A percentile compares a stretch with the other conserved stretches of the same genome.
Evolutionary conservation across 371 early-diverging fungal species (phyloP).

Genomic region (Polyrhizophydium stewartii): DNA sequence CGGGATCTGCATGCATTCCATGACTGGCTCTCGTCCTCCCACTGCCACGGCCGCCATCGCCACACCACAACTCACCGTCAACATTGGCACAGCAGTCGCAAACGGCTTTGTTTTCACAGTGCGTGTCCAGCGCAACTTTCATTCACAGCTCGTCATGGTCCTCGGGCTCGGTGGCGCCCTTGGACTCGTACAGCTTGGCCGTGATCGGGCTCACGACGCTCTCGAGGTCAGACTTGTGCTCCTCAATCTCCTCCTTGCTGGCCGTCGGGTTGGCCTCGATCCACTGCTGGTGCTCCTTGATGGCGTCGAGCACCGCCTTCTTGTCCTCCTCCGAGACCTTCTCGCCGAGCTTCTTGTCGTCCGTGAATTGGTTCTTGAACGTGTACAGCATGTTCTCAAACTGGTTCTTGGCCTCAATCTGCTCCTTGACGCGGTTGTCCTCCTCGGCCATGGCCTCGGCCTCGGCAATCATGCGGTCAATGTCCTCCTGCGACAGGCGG

Average conservation of each 20-base stretch:
- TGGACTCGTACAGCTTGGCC: slow-evolving; percentile 79
- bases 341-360: slow-evolving; percentile 85
- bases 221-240: slow-evolving; percentile 92
- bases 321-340: slow-evolving; percentile 63
- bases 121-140: no score
- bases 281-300: slow-evolving; percentile 85
- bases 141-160: background rate
- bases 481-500: slow-evolving; percentile 93
- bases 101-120: no score
- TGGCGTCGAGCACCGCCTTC: slow-evolving; percentile 8
- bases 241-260: slow-evolving; percentile 91
- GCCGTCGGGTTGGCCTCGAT: slow-evolving; percentile 86
- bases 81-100: no score
- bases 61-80: no score
- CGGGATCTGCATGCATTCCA: no score
- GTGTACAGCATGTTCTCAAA: slow-evolving; percentile 92
- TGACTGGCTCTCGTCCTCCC: no score
- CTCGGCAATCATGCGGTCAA: slow-evolving; percentile 94
- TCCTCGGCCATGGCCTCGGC: slow-evolving; percentile 96
- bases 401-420: slow-evolving; percentile 85
- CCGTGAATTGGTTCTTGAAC: slow-evolving; percentile 81
- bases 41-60: no score
- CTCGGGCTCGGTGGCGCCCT: slow-evolving; percentile 50
- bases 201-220: slow-evolving; percentile 94
- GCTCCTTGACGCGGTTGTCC: slow-evolving; percentile 86